Evolutionary conservation across 2,329 filamentous ascomycete genomes (phyloP), one percentile per base, ranked within the genome.

Genomic region (Sarocladium oryzae): DNA sequence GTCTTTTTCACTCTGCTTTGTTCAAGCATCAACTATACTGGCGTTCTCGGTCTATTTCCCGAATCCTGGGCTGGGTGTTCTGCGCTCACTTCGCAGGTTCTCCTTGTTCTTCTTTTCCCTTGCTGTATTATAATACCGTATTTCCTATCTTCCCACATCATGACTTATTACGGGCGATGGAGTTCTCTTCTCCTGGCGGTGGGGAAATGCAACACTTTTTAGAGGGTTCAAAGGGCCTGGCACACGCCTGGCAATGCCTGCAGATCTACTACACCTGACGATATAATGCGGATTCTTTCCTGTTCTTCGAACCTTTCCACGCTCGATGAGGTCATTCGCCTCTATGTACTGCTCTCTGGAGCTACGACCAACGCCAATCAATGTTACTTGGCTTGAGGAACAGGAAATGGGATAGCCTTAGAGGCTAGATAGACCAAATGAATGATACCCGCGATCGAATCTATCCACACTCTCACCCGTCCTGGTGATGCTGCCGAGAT

Each of bases 71-170:
- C 26, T 38, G 20, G 46, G 41, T 53, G 32, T 50, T 24, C 46
- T 35, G 45, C 33, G 21, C n/a, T 38, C n/a, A 51, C 49, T 46
- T 23, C 48, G 51, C 20, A 38, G 33, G 48, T 51, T 46, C 35
- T 48, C 33, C 36, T 35, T 36, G 51, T 26, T 53, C 41, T 28
- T 23, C 13, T 41, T 35, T 20, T 49, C 46, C 33, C n/a, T n/a
- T n/a, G n/a, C n/a, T n/a, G 40, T 43, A 26, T 28, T 43, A 43
- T 20, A 43, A 26, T 21, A 21, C 6, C 33, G 7, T 20, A 4
- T 8, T 8, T 40, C 6, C 7, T 18, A 10, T 20, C 13, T 40
- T 13, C 21, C 36, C n/a, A n/a, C n/a, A n/a, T 40, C 18, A 40
- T 40, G 36, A 40, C 36, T 40, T n/a, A 36, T 36, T 36, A 8